Percentiles rank a stretch among this genome's conserved stretches.
Evolutionary conservation across 805 yeast genomes (phyloP).

Genomic region (Metschnikowia amazonensis): DNA sequence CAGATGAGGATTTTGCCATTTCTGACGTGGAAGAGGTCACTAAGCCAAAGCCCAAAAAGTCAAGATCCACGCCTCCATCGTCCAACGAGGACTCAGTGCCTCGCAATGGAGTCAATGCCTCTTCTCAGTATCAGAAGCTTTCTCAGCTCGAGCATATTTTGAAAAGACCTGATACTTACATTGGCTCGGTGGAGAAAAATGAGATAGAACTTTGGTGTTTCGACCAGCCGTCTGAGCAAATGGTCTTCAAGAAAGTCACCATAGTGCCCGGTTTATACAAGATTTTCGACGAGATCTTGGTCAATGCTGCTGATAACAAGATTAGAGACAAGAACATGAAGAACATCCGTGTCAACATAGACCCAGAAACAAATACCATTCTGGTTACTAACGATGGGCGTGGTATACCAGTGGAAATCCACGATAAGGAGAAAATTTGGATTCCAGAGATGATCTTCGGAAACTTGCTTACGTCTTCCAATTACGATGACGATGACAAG

Average conservation of each 20-base stretch:
- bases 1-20: constrained; percentile 11
- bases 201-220: constrained; percentile 82
- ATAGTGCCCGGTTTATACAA: constrained; percentile 96
- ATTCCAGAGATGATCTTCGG: constrained; percentile 97
- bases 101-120: constrained; percentile 32
- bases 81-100: constrained; percentile 15
- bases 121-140: constrained; percentile 85
- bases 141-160: constrained; percentile 94
- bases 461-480: constrained; percentile 87
- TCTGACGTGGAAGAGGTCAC: constrained; percentile 12
- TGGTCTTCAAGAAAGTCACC: constrained; percentile 56
- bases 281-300: constrained; percentile 94
- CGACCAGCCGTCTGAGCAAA: constrained; percentile 44
- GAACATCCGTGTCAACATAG: constrained; percentile 75
- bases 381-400: constrained; percentile 88
- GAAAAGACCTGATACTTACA: constrained; percentile 96
- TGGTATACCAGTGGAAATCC: constrained; percentile 94
- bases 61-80: constrained; percentile 15
- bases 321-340: constrained; percentile 92
- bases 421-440: constrained; percentile 83
- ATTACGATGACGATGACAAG: constrained; percentile 91
- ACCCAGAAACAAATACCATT: constrained; percentile 68
- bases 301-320: constrained; percentile 98
- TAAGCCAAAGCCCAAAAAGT: constrained; percentile 8
- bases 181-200: constrained; percentile 87